phyloP scores from a whole-genome alignment of 108 stramenopile genomes.

The Fistulifera pelliculosa region DNA sequence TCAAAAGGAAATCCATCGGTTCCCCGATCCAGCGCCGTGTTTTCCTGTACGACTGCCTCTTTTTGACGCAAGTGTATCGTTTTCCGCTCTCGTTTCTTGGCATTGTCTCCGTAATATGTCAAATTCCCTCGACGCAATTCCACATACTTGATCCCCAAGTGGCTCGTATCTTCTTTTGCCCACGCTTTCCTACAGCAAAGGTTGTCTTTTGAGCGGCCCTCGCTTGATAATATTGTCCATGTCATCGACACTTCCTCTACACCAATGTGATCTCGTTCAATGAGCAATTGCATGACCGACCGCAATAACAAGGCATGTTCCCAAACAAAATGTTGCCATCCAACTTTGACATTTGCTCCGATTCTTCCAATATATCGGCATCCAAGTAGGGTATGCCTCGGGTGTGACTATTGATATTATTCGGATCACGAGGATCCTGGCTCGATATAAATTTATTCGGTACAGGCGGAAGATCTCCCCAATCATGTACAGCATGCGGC shows the following conservation, averaged over 20 bases:
- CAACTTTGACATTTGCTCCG: neutral
- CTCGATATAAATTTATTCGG: too few relatives aligned
- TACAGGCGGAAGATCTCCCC: too few relatives aligned
- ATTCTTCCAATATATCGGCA: neutral
- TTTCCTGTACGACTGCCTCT: slow-evolving; percentile 10
- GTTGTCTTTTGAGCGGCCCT: slow-evolving; percentile 64
- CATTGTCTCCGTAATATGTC: slow-evolving; percentile 39
- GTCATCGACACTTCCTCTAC: slow-evolving; percentile 38
- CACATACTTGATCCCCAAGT: slow-evolving; percentile 67
- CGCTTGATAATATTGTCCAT: slow-evolving; percentile 44
- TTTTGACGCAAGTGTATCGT: slow-evolving; percentile 44
- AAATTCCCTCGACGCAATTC: slow-evolving; percentile 68
- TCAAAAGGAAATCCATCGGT: slow-evolving; percentile 47
- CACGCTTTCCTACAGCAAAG: slow-evolving; percentile 14
- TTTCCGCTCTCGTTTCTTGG: slow-evolving; percentile 25
- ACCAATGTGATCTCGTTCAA: slow-evolving; percentile 49
- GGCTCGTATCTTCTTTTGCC: slow-evolving; percentile 10
- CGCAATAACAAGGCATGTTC: slow-evolving; percentile 64
- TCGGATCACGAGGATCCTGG: too few relatives aligned
- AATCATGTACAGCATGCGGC: too few relatives aligned
- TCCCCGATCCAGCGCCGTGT: neutral
- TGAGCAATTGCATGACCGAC: slow-evolving; percentile 49
- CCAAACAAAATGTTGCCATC: slow-evolving; percentile 26
- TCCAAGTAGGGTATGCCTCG: neutral
- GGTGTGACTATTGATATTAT: too few relatives aligned